Evolutionary conservation across 140 eudicot genomes (phyloP).

Genomic region (Erigeron philadelphicus): DNA sequence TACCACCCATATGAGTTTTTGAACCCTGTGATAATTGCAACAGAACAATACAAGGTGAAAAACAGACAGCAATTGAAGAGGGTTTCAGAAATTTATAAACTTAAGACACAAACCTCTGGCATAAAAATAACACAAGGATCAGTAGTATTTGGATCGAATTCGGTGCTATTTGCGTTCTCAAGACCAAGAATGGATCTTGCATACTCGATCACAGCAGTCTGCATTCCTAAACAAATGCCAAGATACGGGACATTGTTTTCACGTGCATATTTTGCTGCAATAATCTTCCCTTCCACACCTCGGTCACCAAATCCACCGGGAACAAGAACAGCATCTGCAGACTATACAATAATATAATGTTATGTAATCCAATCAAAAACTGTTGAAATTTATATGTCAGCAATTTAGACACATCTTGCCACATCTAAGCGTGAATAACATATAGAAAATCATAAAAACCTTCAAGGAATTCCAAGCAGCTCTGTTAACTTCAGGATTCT

Average conservation of each 20-base stretch:
- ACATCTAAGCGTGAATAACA: slow-evolving; percentile 5
- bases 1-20: slow-evolving; percentile 98
- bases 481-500: slow-evolving; percentile 69
- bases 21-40: slow-evolving; percentile 55
- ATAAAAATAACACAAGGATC: slow-evolving; percentile 89
- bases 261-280: slow-evolving; percentile 96
- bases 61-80: background rate
- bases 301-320: slow-evolving; percentile 99
- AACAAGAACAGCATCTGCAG: slow-evolving; percentile 83
- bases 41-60: background rate
- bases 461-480: slow-evolving; percentile 79
- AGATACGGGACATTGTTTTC: slow-evolving; percentile 72
- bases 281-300: slow-evolving; percentile 96
- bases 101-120: slow-evolving; percentile 68
- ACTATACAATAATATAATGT: slow-evolving; percentile 35
- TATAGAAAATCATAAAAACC: slow-evolving; percentile 37
- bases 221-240: slow-evolving; percentile 97
- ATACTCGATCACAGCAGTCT: slow-evolving; percentile 84
- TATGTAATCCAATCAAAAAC: background rate
- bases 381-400: background rate
- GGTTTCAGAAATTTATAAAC: background rate
- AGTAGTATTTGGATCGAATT: slow-evolving; percentile 61
- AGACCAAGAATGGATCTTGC: slow-evolving; percentile 80
- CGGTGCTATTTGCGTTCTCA: slow-evolving; percentile 86
- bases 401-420: background rate